Evolutionary conservation across 805 yeast genomes (phyloP), one percentile per base, ranked within the genome.

Genomic region (Ogataea parapolymorpha): DNA sequence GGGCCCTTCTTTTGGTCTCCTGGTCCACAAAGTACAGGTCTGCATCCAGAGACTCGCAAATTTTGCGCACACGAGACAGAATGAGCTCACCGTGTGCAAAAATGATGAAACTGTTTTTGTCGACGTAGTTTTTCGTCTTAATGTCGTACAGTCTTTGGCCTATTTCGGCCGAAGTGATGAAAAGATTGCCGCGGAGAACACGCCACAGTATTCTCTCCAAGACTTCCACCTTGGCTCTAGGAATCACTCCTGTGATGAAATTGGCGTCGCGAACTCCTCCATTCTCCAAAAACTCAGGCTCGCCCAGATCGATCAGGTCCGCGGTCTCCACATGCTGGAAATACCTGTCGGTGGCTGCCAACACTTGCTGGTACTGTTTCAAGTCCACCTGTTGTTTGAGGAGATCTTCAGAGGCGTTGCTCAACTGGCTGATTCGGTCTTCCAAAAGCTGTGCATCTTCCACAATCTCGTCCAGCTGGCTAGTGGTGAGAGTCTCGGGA

Each of bases 11-110:
- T 16, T 55, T 57, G 2, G 61, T 37, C 35, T 65, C 65, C 33
- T 67, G 66, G 44, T 80, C 83, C 24, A 85, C 80, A 31, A 75
- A 72, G 59, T 79, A 85, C 18, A 88, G 70, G 47, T 74, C 78
- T 6, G 95, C 96, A 55, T 89, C 96, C 51, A 93, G 73, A 1
- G 98, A 87, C 56, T 89, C 96, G 46, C 95, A 79, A 42, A 95
- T 87, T 59, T 81, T 84, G 56, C 74, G 78, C 36, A 90, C 85
- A 61, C 91, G 79, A 46, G 77, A 71, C 39, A 83, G 62, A 42
- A 93, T 72, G 47, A 83, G 66, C 26, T 77, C 69, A 57, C 99
- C 99, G 65, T 95, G 98, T 15, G 97, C 85, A 56, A 90, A 90
- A 27, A 91, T 81, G 46, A 95, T 79, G 57, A 93, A 90, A 34